Base-by-base conservation (phyloP, 2,329 filamentous ascomycete species). In the Fusarium sp. region DNA sequence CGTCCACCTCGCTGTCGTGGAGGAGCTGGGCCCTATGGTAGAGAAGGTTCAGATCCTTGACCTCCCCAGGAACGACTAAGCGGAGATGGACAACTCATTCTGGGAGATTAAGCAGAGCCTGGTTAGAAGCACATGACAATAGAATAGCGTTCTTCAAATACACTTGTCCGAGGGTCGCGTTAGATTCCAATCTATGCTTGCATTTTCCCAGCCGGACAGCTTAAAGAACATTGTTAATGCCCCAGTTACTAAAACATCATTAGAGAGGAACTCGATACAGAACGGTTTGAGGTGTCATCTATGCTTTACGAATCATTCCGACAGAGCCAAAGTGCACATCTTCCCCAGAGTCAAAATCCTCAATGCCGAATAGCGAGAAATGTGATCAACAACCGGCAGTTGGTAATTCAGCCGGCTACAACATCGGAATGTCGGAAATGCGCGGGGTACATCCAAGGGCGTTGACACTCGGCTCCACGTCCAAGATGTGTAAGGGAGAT, bases 1-100 rank as follows among this genome's bases (percentile, higher is more conserved):
- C 1, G 85, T 78, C 13, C 90, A 93, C 76, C 77, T 81, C 53
- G 86, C 78, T 0, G 91, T 91, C 73, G 81, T 87, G 18, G 79
- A 84, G 65, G 83, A 79, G 62, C 73, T 86, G 27, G 77, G 80
- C 5, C 79, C 77, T 2, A 72, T 86, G 3, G 73, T 89, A 23
- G 79, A 85, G 61, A 85, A 85, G 71, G 83, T 83, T 4, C 81
- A 83, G 62, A 85, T 90, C 4, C 73, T 91, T 4, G 88, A 91
- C 76, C 90, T 89, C 0, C 40, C 60, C 10, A 60, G 54, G 9
- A 42, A 18, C 25, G 46, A 29, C 3, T 29, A 51, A 42, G 18
- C 3, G 14, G 11, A 4, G 11, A 20, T 20, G 11, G 18, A 18
- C 6, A 11, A 42, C 11, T 42, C 11, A 42, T 42, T 4, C 1